Evolutionary conservation across 257 asterid genomes (phyloP).

Genomic region (Coffea eugenioides): DNA sequence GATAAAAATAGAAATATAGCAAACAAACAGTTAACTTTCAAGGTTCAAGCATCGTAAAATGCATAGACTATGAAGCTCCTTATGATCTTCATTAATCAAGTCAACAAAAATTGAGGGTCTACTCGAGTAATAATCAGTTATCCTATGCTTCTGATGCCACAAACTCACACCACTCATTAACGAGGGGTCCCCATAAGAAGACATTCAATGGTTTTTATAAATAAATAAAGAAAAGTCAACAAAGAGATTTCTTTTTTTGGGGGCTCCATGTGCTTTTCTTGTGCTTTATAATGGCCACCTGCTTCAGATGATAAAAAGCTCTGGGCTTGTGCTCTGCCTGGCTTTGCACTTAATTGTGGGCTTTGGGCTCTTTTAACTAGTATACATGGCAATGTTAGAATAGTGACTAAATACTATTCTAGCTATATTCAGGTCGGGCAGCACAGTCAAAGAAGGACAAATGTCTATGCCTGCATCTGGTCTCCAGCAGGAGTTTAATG

Average conservation of each 20-base stretch:
- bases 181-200: background rate
- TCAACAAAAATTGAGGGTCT: background rate
- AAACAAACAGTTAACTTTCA: background rate
- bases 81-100: background rate
- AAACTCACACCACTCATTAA: background rate
- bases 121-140: background rate
- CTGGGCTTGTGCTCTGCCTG: background rate
- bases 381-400: no score
- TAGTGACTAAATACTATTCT: background rate
- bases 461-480: background rate
- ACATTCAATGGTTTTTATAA: background rate
- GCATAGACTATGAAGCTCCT: background rate
- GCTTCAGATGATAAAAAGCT: background rate
- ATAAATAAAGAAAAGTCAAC: no score
- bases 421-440: background rate
- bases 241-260: background rate
- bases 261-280: background rate
- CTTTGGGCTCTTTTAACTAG: background rate
- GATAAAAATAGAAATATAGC: background rate
- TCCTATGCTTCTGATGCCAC: background rate
- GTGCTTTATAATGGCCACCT: background rate
- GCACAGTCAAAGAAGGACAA: background rate
- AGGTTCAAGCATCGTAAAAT: background rate
- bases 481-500: background rate
- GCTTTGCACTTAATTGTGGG: background rate